These are phyloP conservation scores for Madurella fahalii DNA, from an alignment of 2,329 filamentous ascomycete genomes.

Conservation along the genomic window DNA sequence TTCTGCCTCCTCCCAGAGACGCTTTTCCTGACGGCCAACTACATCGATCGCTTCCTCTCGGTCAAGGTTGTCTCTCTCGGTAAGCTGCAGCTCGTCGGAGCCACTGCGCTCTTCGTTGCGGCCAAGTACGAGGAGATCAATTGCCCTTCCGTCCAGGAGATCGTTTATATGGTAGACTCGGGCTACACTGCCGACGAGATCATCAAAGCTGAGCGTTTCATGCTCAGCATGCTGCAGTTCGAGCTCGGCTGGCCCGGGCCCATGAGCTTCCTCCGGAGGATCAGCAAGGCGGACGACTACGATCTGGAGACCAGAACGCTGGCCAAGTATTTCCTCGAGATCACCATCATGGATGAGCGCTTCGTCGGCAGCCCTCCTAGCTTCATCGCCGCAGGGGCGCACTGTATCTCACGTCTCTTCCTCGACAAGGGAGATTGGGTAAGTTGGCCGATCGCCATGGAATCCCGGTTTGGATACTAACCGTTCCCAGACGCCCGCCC, in stretches of 20 bases:
- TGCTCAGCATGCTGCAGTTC: constrained; percentile 94
- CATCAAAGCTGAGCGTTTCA: constrained; percentile 94
- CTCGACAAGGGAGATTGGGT: constrained; percentile 92
- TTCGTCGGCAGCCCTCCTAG: constrained; percentile 90
- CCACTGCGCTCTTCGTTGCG: constrained; percentile 91
- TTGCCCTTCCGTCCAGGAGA: constrained; percentile 89
- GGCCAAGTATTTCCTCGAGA: constrained; percentile 95
- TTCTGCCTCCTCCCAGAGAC: constrained; percentile 92
- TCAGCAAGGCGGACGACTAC: constrained; percentile 98
- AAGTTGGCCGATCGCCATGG: constrained; percentile 38
- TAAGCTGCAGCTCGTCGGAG: constrained; percentile 93
- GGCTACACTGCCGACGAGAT: constrained; percentile 90
- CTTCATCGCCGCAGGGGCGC: constrained; percentile 84
- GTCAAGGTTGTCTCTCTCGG: constrained; percentile 91
- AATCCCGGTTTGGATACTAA: constrained; percentile 33
- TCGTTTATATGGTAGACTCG: constrained; percentile 96
- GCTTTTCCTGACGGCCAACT: constrained; percentile 91
- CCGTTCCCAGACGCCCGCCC: constrained; percentile 61
- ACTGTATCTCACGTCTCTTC: constrained; percentile 86
- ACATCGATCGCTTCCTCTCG: constrained; percentile 93
- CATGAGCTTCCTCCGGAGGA: constrained; percentile 94
- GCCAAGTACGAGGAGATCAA: constrained; percentile 99
- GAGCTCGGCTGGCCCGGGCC: constrained; percentile 97
- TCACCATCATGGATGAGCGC: constrained; percentile 96
- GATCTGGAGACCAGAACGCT: constrained; percentile 92